phyloP scores from a whole-genome alignment of 2,329 filamentous ascomycete genomes.

The Bimuria novae-zelandiae region DNA sequence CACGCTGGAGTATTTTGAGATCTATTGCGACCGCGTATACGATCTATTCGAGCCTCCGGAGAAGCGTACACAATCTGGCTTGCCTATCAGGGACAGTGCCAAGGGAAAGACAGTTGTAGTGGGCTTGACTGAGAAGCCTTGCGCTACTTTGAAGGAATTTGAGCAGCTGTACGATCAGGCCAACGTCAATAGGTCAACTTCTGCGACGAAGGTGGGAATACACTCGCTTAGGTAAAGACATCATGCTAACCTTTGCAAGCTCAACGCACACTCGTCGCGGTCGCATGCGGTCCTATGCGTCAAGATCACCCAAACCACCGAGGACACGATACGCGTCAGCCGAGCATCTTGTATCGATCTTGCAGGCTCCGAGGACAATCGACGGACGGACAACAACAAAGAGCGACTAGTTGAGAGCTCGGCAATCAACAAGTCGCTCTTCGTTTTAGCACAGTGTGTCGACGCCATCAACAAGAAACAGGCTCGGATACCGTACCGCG shows the following conservation, averaged over 20 bases:
- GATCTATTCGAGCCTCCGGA: slow-evolving; percentile 88
- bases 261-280: slow-evolving; percentile 88
- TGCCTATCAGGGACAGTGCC: slow-evolving; percentile 80
- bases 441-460: slow-evolving; percentile 92
- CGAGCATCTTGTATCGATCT: slow-evolving; percentile 93
- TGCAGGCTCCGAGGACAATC: slow-evolving; percentile 93
- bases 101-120: slow-evolving; percentile 84
- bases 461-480: slow-evolving; percentile 85
- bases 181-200: slow-evolving; percentile 87
- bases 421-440: slow-evolving; percentile 96
- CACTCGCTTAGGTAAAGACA: background rate
- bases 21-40: slow-evolving; percentile 95
- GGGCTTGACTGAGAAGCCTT: slow-evolving; percentile 80
- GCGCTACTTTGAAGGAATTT: slow-evolving; percentile 85
- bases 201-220: slow-evolving; percentile 71
- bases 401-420: slow-evolving; percentile 93
- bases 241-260: slow-evolving; percentile 44
- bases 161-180: slow-evolving; percentile 88
- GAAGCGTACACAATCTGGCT: slow-evolving; percentile 78
- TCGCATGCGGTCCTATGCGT: slow-evolving; percentile 91
- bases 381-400: slow-evolving; percentile 90
- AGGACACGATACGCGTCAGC: slow-evolving; percentile 70
- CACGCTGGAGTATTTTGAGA: slow-evolving; percentile 88
- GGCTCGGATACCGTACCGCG: slow-evolving; percentile 82
- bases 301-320: slow-evolving; percentile 77